phyloP scores from a whole-genome alignment of 352 stramenopile genomes.

The Phytophthora sp. region DNA sequence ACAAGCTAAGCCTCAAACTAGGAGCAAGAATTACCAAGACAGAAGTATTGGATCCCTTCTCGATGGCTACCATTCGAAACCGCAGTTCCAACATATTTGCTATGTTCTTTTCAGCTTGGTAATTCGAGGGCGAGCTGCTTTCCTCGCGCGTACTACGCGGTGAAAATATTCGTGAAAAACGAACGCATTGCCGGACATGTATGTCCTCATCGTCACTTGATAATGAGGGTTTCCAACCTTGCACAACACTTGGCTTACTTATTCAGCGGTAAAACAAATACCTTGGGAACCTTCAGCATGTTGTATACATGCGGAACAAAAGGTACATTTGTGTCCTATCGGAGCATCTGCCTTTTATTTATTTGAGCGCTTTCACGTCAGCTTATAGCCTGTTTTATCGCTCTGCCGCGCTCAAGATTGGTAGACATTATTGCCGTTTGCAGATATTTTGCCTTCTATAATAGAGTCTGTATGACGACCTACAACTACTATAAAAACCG shows the following conservation, averaged over 20 bases:
- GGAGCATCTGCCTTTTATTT: conserved; percentile 15
- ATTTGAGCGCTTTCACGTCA: conserved; percentile 14
- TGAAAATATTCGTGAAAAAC: conserved; percentile 17
- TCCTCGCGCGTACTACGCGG: conserved; percentile 9
- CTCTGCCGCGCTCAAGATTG: no score
- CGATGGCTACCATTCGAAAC: background rate
- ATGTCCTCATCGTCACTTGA: conserved; percentile 2
- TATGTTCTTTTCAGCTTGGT: background rate
- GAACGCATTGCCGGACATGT: conserved; percentile 1
- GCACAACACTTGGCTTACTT: conserved; percentile 8
- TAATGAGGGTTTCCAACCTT: background rate
- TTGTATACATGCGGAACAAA: conserved; percentile 20
- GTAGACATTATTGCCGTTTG: no score
- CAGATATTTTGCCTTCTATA: no score
- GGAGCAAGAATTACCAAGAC: conserved; percentile 14
- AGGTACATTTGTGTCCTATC: conserved; percentile 18
- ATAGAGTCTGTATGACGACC: no score
- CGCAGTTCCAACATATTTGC: conserved; percentile 3
- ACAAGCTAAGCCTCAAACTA: conserved; percentile 12
- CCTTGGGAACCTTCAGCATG: conserved; percentile 18
- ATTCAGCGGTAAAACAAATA: conserved; percentile 27
- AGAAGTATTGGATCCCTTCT: conserved; percentile 4
- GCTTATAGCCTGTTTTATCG: background rate
- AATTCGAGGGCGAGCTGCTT: background rate
- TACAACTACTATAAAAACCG: no score